These are phyloP conservation scores for Falciphora oryzae DNA, from an alignment of 2,329 filamentous ascomycete genomes.

Conservation along the genomic window DNA sequence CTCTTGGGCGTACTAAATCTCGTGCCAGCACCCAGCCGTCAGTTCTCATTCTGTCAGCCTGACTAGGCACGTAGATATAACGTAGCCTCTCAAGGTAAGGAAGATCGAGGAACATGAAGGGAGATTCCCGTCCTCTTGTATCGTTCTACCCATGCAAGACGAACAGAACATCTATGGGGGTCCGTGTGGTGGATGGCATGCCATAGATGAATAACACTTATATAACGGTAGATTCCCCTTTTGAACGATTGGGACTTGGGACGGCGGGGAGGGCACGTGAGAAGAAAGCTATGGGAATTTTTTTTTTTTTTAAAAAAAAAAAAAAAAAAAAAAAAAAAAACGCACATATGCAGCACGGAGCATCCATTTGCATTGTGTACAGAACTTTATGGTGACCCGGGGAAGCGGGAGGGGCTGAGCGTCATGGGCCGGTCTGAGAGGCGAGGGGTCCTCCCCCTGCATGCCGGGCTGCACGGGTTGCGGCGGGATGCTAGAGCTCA, in stretches of 20 bases:
- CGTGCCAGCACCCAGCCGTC: neutral
- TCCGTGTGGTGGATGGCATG: neutral
- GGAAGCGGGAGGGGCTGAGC: conserved; percentile 41
- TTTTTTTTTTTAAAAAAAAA: too few species aligned
- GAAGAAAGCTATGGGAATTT: neutral
- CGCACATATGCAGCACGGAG: conserved; percentile 66
- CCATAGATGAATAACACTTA: neutral
- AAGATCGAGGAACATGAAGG: too few species aligned
- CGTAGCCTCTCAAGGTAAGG: too few species aligned
- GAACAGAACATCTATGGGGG: neutral
- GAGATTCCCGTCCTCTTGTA: neutral
- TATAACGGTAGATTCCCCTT: neutral
- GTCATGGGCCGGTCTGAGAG: neutral
- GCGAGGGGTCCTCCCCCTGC: too few species aligned
- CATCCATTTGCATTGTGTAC: conserved; percentile 93
- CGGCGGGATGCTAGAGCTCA: too few species aligned
- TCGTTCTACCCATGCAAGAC: too few species aligned
- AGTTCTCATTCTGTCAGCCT: neutral
- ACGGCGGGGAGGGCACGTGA: neutral
- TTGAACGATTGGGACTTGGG: conserved; percentile 7
- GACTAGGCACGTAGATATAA: neutral
- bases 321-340: neutral
- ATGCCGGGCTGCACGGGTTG: too few species aligned
- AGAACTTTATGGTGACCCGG: conserved; percentile 82
- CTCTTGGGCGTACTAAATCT: conserved; percentile 77